Base-by-base conservation (phyloP, 805 yeast species). In the Lipomyces kockii region DNA sequence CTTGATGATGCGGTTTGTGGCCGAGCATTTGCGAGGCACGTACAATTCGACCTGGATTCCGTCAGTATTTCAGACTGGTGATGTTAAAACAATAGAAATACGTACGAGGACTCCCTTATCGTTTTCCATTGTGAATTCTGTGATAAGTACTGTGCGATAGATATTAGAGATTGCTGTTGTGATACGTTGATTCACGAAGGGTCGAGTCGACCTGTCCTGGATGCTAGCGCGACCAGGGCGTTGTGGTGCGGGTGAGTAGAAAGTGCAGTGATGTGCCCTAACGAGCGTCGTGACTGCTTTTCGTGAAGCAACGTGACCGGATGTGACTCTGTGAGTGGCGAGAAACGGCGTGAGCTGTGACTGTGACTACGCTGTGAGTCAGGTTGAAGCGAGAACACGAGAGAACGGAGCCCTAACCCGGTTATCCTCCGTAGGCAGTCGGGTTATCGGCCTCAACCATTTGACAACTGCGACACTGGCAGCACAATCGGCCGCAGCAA, bases 11-110 rank as follows among this genome's bases (percentile, higher is more conserved):
- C 98, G 92, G 97, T 92, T 93, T 86, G 99, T 92, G 82, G 99
- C 99, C 86, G 99, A 95, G 89, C 99, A 95, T 88, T 95, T 95
- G 90, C 99, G 92, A 88, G 99, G 99, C 85, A 94, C 97, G 97
- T 95, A 95, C 86, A 95, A 92, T 89, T 95, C 99, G 85, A 95
- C 98, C 98, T 91, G 70, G 51, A 32, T 14, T 11, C 32, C 1
- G 32, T 27, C 73, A 34, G 54, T 29, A n/a, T 35, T 35, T 12
- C 9, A 20, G 14, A 27, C 35, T 43, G 22, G 3, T 14, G n/a
- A 58, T 12, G 14, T 3, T 35, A 27, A 25, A 17, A 11, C 32
- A 32, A 9, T 27, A 55, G 22, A 8, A 32, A n/a, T 77, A 91
- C 97, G 84, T 91, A 92, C 98, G 86, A 92, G 89, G 88, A 92